Evolutionary conservation across 371 early-diverging fungal genomes (phyloP), one percentile per base, ranked within the genome.

Genomic region (Mortierella sp.): DNA sequence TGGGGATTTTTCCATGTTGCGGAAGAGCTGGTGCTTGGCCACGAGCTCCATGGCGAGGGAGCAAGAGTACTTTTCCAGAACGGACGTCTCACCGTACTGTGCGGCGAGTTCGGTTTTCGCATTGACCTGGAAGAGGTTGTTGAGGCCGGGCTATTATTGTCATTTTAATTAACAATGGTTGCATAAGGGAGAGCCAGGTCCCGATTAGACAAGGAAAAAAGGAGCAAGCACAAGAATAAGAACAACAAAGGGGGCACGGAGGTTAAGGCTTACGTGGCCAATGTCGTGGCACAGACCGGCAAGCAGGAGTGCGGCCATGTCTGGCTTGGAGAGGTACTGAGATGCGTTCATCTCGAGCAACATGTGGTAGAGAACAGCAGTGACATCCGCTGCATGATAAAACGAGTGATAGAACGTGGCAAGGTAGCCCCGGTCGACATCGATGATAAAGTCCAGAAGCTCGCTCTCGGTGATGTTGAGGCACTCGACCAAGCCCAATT

Each of bases 71-170:
- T 90, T 90, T 73, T 97, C 97, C 17, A 97, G 86, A 4, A 94
- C 93, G 6, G 95, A 94, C 34, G 84, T 82, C 64, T 93, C 88
- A 44, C 90, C 85, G 70, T 92, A 94, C 57, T 79, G 66, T 44
- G 78, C 64, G 1, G 93, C 91, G 6, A 94, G 71, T 11, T 91
- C 88, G 5, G 94, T 93, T 44, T 90, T 81, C 21, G 94, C 86
- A 64, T 96, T 94, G 52, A 93, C 89, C 80, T 96, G 93, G 63
- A 84, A 97, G 26, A 92, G 84, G 64, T 97, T 97, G 83, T 95
- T 96, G 51, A 89, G 82, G 14, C 97, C 97, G 6, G 96, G 95
- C 93, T 93, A 81, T n/a, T n/a, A n/a, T n/a, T n/a, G n/a, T n/a
- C n/a, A n/a, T n/a, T n/a, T n/a, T n/a, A n/a, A n/a, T n/a, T n/a